Evolutionary conservation across 495 filamentous ascomycete genomes (phyloP).

Genomic region (Letharia lupina): DNA sequence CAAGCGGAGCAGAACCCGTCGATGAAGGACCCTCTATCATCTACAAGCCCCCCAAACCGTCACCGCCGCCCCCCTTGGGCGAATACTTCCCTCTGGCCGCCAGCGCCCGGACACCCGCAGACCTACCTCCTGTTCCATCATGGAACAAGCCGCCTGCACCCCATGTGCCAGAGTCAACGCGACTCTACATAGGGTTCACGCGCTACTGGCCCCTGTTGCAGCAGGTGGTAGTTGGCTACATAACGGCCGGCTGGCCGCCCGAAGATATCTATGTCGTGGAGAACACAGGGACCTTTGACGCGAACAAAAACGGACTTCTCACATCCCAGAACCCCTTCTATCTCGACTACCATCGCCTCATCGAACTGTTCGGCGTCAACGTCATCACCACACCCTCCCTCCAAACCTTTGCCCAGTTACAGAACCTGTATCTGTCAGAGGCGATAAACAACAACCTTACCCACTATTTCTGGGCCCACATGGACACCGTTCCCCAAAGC

Average conservation of each 20-base stretch:
- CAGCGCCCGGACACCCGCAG: slow-evolving; percentile 20
- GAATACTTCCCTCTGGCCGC: slow-evolving; percentile 26
- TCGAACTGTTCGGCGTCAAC: slow-evolving; percentile 45
- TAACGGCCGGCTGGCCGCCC: slow-evolving; percentile 55
- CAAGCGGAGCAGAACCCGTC: neutral
- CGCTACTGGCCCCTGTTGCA: slow-evolving; percentile 50
- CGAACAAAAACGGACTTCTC: slow-evolving; percentile 44
- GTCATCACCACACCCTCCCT: slow-evolving; percentile 49
- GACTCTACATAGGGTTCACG: slow-evolving; percentile 54
- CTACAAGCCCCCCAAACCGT: slow-evolving; percentile 15
- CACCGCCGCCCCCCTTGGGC: slow-evolving; percentile 20
- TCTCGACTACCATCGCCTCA: slow-evolving; percentile 47
- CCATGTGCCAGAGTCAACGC: slow-evolving; percentile 32
- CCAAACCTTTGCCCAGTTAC: slow-evolving; percentile 53
- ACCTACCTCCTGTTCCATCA: slow-evolving; percentile 24
- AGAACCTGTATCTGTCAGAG: slow-evolving; percentile 50
- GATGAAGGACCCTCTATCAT: neutral
- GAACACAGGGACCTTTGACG: slow-evolving; percentile 54
- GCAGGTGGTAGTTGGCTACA: slow-evolving; percentile 50
- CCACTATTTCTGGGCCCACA: slow-evolving; percentile 54
- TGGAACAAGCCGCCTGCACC: slow-evolving; percentile 23
- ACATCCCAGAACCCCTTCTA: slow-evolving; percentile 55
- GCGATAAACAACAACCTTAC: slow-evolving; percentile 41
- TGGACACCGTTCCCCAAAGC: slow-evolving; percentile 47
- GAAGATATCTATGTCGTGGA: slow-evolving; percentile 54